A percentile compares a stretch with the other conserved stretches of the same genome.
phyloP scores from a whole-genome alignment of 1,284 basidiomycete species.

The Apiotrichum montevideense region DNA sequence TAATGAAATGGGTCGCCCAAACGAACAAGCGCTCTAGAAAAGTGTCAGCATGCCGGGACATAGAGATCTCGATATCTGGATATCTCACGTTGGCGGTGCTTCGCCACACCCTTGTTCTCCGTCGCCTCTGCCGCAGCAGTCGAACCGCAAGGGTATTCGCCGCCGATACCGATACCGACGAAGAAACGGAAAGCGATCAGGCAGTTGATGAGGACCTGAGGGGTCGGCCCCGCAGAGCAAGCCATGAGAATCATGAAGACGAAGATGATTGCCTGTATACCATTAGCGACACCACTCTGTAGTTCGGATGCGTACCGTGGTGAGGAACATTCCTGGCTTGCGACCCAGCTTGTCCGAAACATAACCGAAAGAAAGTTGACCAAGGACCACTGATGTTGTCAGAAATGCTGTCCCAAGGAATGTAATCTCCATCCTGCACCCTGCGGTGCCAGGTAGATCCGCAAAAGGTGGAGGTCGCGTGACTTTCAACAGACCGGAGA shows the following conservation, averaged over 20 bases:
- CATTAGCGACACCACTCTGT: too few relatives aligned
- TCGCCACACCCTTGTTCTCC: slow-evolving; percentile 63
- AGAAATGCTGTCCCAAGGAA: background rate
- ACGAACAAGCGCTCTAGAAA: slow-evolving; percentile 64
- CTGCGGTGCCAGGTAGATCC: too few relatives aligned
- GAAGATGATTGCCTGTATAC: slow-evolving; percentile 7
- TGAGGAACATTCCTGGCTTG: slow-evolving; percentile 51
- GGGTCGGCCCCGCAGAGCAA: slow-evolving; percentile 4
- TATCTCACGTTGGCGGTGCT: slow-evolving; percentile 58
- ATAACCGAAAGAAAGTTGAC: slow-evolving; percentile 50
- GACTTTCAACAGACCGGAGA: too few relatives aligned
- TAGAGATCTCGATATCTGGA: too few relatives aligned
- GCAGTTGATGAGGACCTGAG: slow-evolving; percentile 63
- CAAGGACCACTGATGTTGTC: slow-evolving; percentile 13
- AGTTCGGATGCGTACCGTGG: background rate
- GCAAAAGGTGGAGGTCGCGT: too few relatives aligned
- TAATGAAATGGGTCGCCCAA: slow-evolving; percentile 17
- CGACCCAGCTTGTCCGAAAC: slow-evolving; percentile 80
- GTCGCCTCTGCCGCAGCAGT: slow-evolving; percentile 74
- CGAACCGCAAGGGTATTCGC: slow-evolving; percentile 69
- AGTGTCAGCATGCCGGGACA: too few relatives aligned
- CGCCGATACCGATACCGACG: slow-evolving; percentile 67
- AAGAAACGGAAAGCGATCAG: slow-evolving; percentile 77
- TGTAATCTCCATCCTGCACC: too few relatives aligned
- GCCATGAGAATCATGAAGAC: slow-evolving; percentile 55